A percentile compares a stretch with the other conserved stretches of the same genome.
These are phyloP conservation scores for Vitis hybrid DNA, from an alignment of 177 flowering plant species.

Conservation along the genomic window DNA sequence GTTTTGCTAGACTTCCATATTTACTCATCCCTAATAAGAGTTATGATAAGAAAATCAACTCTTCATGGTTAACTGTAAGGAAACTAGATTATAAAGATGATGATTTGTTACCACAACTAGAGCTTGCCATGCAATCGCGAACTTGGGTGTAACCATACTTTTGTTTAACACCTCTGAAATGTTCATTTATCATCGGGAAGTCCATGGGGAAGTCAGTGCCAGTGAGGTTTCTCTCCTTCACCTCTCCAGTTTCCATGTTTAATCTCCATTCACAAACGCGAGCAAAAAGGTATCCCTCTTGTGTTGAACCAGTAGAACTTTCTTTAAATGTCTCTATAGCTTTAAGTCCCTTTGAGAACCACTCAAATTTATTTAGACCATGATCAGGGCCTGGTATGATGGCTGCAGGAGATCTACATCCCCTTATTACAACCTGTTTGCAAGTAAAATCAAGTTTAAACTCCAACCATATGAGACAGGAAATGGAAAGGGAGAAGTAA, in stretches of 20 bases:
- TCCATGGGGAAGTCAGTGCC: slow-evolving; percentile 31
- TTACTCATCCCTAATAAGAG: slow-evolving; percentile 39
- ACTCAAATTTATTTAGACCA: slow-evolving; percentile 12
- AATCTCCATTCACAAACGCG: slow-evolving; percentile 36
- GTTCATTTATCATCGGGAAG: slow-evolving; percentile 33
- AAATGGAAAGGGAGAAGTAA: no score
- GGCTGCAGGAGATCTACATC: slow-evolving; percentile 19
- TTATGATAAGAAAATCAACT: not conserved
- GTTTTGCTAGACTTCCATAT: slow-evolving; percentile 56
- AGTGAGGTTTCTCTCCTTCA: slow-evolving; percentile 27
- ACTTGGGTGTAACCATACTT: slow-evolving; percentile 36
- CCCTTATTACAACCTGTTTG: slow-evolving; percentile 21
- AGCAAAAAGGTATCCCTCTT: slow-evolving; percentile 14
- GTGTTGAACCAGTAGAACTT: not conserved
- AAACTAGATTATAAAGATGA: no score
- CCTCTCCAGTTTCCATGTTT: slow-evolving; percentile 30
- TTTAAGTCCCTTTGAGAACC: slow-evolving; percentile 23
- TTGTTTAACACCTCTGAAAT: slow-evolving; percentile 28
- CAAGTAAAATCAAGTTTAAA: not conserved
- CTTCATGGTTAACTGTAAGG: no score
- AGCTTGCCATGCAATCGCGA: slow-evolving; percentile 4
- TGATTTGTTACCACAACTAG: not conserved
- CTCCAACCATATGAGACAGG: no score
- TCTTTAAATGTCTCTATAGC: not conserved
- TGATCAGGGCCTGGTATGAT: slow-evolving; percentile 26